Base-by-base conservation (phyloP, 2,329 filamentous ascomycete species). In the Verticillium klebahnii region DNA sequence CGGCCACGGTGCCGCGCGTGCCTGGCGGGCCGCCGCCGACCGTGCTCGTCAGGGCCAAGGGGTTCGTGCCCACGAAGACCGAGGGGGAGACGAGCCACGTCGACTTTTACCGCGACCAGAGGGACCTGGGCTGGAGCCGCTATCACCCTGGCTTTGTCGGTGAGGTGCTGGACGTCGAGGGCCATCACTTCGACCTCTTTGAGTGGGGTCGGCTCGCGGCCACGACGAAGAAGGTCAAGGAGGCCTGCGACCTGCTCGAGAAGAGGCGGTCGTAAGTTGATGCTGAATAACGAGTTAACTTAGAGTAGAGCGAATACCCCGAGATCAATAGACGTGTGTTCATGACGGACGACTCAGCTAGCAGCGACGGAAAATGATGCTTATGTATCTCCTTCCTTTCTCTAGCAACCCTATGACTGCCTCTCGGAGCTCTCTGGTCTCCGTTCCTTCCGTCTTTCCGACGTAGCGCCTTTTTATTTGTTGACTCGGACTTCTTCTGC, bases 111-210 rank as follows among this genome's bases (percentile, higher is more conserved):
- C 77, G 83, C 0, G 63, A 69, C 0, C 77, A 81, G 17, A 68
- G 65, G 2, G 67, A 71, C 58, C 72, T 86, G 1, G 82, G 82
- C 11, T 86, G 83, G 83, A 78, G 77, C 2, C 58, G 64, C 9
- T 83, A 86, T 55, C 71, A 77, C 25, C 72, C 73, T 32, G 70
- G 71, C 25, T 73, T 84, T 67, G 76, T 86, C 12, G 69, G 70
- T 31, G 69, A 76, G 14, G 73, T 83, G 1, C 63, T 83, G n/a
- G 77, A 82, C 12, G 73, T 85, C 2, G 74, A 81, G 0, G 82
- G 83, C 0, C 76, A 85, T 61, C 83, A 86, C 65, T 86, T 81
- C 64, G 75, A 75, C 60, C 70, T 83, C 45, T 83, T 83, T 66
- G 68, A 69, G 1, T 69, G 68, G 39, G 66, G 67, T 0, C 64